phyloP scores from a whole-genome alignment of 2,329 filamentous ascomycete genomes.

The Dendrostoma leiphaemia region DNA sequence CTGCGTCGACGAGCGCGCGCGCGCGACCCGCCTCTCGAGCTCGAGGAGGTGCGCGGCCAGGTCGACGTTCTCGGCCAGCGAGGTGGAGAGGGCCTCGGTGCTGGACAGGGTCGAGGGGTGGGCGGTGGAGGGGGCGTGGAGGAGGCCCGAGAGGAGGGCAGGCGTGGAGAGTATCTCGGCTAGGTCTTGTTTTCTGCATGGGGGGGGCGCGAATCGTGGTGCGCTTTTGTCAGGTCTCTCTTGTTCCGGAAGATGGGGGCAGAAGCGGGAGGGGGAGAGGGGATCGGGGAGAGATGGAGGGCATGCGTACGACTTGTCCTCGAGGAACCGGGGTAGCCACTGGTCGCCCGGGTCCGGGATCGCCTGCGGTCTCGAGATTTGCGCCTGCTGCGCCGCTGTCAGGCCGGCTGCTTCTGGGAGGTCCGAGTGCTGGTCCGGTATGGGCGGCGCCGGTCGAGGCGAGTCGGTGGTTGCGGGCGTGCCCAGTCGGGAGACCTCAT shows the following conservation, averaged over 20 bases:
- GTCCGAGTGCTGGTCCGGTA: slow-evolving; percentile 28
- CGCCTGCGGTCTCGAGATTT: slow-evolving; percentile 30
- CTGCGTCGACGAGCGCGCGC: slow-evolving; percentile 69
- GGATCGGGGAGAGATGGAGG: slow-evolving; percentile 15
- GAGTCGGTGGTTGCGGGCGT: slow-evolving; percentile 55
- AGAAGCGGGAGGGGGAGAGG: not conserved
- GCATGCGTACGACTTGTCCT: slow-evolving; percentile 73
- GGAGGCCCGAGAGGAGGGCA: slow-evolving; percentile 69
- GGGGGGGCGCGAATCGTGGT: not conserved
- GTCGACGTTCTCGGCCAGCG: slow-evolving; percentile 69
- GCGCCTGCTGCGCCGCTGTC: slow-evolving; percentile 25
- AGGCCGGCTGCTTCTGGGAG: slow-evolving; percentile 24
- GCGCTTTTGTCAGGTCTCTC: not conserved
- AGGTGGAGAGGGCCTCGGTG: slow-evolving; percentile 60
- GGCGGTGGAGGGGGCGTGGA: slow-evolving; percentile 61
- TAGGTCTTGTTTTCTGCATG: slow-evolving; percentile 72
- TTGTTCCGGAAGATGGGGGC: not conserved
- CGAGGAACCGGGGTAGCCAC: slow-evolving; percentile 75
- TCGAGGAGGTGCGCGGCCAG: slow-evolving; percentile 63
- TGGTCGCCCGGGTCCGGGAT: slow-evolving; percentile 62
- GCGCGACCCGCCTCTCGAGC: slow-evolving; percentile 55
- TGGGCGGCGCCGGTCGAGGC: slow-evolving; percentile 39
- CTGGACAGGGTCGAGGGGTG: slow-evolving; percentile 72
- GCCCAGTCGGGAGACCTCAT: slow-evolving; percentile 64
- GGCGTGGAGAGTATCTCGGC: slow-evolving; percentile 65